phyloP scores from a whole-genome alignment of 2,329 filamentous ascomycete genomes.

The Teratosphaeria viscida region DNA sequence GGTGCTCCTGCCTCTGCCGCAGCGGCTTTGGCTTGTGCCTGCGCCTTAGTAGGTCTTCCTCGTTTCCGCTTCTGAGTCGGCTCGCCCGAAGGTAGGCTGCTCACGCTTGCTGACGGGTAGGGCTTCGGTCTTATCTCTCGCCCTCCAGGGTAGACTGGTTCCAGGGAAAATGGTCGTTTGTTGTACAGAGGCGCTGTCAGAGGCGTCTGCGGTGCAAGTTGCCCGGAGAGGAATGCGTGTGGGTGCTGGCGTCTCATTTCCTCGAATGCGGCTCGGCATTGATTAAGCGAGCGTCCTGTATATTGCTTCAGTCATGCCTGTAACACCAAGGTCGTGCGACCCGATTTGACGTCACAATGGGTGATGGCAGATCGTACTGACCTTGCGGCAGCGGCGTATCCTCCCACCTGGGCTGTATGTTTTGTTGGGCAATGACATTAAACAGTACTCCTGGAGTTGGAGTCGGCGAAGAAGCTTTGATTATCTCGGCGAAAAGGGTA shows the following conservation, averaged over 20 bases:
- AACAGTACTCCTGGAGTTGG: constrained; percentile 34
- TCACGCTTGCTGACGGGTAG: constrained; percentile 11
- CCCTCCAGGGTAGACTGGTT: constrained; percentile 21
- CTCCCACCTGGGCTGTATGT: constrained; percentile 38
- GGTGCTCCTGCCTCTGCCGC: constrained; percentile 9
- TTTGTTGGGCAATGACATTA: constrained; percentile 33
- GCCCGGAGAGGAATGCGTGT: constrained; percentile 6
- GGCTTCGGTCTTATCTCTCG: constrained; percentile 38
- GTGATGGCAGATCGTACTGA: constrained; percentile 20
- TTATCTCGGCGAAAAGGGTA: constrained; percentile 40
- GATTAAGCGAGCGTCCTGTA: constrained; percentile 25
- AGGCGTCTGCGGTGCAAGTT: constrained; percentile 16
- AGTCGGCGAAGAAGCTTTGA: constrained; percentile 37
- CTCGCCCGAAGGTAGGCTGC: constrained; percentile 16
- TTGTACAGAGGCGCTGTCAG: constrained; percentile 14
- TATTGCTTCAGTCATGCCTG: constrained; percentile 2
- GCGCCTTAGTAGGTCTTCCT: constrained; percentile 38
- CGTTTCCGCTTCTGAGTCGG: constrained; percentile 34
- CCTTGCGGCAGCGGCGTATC: constrained; percentile 41
- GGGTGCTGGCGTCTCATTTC: constrained; percentile 13
- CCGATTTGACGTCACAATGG: background rate
- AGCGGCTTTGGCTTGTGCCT: constrained; percentile 34
- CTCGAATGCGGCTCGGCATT: constrained; percentile 22
- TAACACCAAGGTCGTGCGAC: background rate
- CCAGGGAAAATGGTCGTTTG: constrained; percentile 21